Conservation (phyloP, 495 filamentous ascomycete genomes). For the Daldinia childiae region DNA sequence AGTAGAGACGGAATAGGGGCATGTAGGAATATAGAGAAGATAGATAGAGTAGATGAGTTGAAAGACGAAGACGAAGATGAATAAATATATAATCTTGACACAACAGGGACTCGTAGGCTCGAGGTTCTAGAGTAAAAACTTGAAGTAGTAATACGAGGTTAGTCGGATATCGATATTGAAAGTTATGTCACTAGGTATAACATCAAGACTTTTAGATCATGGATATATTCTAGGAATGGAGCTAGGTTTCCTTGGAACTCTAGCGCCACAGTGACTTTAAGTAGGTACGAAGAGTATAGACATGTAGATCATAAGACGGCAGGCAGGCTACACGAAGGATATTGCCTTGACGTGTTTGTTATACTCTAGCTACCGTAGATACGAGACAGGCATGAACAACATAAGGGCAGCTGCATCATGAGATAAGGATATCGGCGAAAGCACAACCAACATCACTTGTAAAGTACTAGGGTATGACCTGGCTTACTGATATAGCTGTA, state of each 20-base stretch:
- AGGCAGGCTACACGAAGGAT: background rate
- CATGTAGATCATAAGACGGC: conserved; percentile 12
- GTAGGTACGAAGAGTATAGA: conserved; percentile 5
- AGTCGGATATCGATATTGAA: background rate
- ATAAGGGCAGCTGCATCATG: conserved; percentile 14
- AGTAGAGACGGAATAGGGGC: conserved; percentile 1
- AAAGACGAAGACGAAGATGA: background rate
- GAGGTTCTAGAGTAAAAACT: background rate
- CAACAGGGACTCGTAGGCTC: background rate
- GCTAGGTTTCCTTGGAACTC: conserved; percentile 3
- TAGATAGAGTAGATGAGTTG: background rate
- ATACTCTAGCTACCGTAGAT: conserved; percentile 8
- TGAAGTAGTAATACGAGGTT: background rate
- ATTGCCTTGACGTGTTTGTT: conserved; percentile 4
- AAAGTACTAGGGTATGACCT: background rate
- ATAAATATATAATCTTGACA: background rate
- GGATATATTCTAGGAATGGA: conserved; percentile 8
- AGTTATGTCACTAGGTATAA: background rate
- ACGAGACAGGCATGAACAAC: conserved; percentile 1
- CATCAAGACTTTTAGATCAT: conserved; percentile 4
- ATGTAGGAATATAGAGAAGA: conserved; percentile 4
- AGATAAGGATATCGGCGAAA: conserved; percentile 9
- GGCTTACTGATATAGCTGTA: conserved; percentile 23
- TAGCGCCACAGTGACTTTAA: background rate
- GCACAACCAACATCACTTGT: background rate